phyloP scores from a whole-genome alignment of 2,329 filamentous ascomycete species.

The Cordyceps fumosorosea region DNA sequence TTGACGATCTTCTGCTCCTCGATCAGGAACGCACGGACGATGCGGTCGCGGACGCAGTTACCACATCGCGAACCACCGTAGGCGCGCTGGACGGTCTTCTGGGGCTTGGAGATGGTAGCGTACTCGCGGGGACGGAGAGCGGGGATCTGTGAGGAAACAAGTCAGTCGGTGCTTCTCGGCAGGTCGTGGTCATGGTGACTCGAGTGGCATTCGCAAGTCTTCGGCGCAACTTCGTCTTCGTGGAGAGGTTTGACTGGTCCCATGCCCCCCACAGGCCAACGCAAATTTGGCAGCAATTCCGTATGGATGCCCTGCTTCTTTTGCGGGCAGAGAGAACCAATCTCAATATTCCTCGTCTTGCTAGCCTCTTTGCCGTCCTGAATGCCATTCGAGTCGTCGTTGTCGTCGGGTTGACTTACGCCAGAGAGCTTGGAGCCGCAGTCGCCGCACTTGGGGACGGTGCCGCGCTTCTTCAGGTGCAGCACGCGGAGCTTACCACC shows the following conservation, averaged over 20 bases:
- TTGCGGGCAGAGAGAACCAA: not conserved
- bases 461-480: slow-evolving; percentile 99
- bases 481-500: slow-evolving; percentile 93
- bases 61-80: slow-evolving; percentile 98
- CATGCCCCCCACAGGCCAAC: not conserved
- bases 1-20: slow-evolving; percentile 99
- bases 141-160: slow-evolving; percentile 60
- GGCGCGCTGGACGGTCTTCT: slow-evolving; percentile 98
- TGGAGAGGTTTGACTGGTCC: not conserved
- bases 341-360: not conserved
- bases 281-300: slow-evolving; percentile 3
- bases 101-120: slow-evolving; percentile 90
- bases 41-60: slow-evolving; percentile 96
- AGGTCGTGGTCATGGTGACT: not conserved
- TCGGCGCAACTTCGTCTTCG: not conserved
- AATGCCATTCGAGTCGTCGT: slow-evolving; percentile 8
- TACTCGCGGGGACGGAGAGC: slow-evolving; percentile 98
- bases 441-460: slow-evolving; percentile 98
- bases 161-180: not conserved
- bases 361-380: not conserved
- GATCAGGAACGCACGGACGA: slow-evolving; percentile 97
- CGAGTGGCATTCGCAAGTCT: slow-evolving; percentile 6
- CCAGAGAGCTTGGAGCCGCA: slow-evolving; percentile 96
- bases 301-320: not conserved
- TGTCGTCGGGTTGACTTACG: slow-evolving; percentile 57